Evolutionary conservation across 2,329 filamentous ascomycete genomes (phyloP).

Genomic region (Colletotrichum tropicale): DNA sequence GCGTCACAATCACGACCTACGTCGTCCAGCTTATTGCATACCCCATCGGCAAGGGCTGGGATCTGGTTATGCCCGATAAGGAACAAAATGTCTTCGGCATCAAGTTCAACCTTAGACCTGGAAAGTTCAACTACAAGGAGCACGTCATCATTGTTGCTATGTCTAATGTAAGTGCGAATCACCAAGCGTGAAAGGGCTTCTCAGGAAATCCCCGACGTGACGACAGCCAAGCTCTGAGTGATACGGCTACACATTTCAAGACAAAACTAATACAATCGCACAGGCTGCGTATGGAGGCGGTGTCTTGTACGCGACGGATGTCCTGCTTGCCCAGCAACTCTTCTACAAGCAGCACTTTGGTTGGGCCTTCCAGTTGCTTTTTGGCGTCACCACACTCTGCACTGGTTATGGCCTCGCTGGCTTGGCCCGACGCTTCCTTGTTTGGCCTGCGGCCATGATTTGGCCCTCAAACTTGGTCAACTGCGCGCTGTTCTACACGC

Average conservation of each 20-base stretch:
- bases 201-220: not conserved
- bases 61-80: conserved; percentile 57
- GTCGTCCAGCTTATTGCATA: conserved; percentile 68
- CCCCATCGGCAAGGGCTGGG: conserved; percentile 60
- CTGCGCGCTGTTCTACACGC: conserved; percentile 64
- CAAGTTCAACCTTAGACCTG: conserved; percentile 61
- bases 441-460: conserved; percentile 67
- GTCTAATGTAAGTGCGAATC: conserved; percentile 57
- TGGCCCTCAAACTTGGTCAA: conserved; percentile 68
- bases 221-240: not conserved
- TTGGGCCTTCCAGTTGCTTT: conserved; percentile 63
- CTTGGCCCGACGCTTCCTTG: conserved; percentile 61
- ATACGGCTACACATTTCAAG: not conserved
- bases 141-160: conserved; percentile 67
- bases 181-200: not conserved
- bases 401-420: conserved; percentile 70
- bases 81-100: conserved; percentile 55
- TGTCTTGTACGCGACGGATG: conserved; percentile 50
- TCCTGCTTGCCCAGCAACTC: conserved; percentile 45
- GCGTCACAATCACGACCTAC: conserved; percentile 63
- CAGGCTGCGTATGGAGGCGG: conserved; percentile 63
- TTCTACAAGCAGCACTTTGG: conserved; percentile 58
- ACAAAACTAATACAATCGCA: conserved; percentile 19
- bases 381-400: conserved; percentile 65
- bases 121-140: conserved; percentile 67